These are phyloP conservation scores for Fragilaria crotonensis DNA, from an alignment of 108 stramenopile species.

Conservation along the genomic window DNA sequence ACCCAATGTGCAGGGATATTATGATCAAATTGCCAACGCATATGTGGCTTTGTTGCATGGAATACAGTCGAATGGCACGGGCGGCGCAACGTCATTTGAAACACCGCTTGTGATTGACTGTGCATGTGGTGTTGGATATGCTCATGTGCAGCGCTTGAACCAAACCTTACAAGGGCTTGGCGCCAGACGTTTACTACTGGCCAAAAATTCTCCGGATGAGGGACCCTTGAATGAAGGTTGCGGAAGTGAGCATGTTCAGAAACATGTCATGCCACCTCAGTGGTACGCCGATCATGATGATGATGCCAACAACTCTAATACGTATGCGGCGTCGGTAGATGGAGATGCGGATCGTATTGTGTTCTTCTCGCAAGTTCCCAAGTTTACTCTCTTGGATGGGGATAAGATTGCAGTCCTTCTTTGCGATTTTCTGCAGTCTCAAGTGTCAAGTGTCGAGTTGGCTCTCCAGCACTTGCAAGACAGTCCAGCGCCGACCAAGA, in stretches of 20 bases:
- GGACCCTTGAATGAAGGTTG: slow-evolving; percentile 84
- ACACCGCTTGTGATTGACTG: slow-evolving; percentile 71
- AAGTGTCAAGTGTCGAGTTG: slow-evolving; percentile 20
- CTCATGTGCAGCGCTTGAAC: slow-evolving; percentile 31
- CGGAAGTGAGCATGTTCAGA: slow-evolving; percentile 95
- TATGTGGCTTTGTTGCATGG: slow-evolving; percentile 51
- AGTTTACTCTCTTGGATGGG: slow-evolving; percentile 86
- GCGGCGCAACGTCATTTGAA: neutral
- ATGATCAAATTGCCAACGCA: slow-evolving; percentile 60
- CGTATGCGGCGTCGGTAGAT: slow-evolving; percentile 84
- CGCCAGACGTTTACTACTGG: slow-evolving; percentile 20
- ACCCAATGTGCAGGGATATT: slow-evolving; percentile 74
- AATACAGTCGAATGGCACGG: slow-evolving; percentile 10
- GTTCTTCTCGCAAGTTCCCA: slow-evolving; percentile 56
- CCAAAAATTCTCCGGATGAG: slow-evolving; percentile 54
- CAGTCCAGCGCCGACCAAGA: slow-evolving; percentile 1
- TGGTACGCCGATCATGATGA: slow-evolving; percentile 26
- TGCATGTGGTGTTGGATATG: slow-evolving; percentile 90
- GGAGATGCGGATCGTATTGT: slow-evolving; percentile 99
- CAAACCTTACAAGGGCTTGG: slow-evolving; percentile 19
- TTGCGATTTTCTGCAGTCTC: slow-evolving; percentile 72
- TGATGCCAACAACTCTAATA: neutral
- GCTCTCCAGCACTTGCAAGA: neutral
- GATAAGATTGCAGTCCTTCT: slow-evolving; percentile 93
- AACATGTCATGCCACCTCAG: slow-evolving; percentile 57